Evolutionary conservation across 2,329 filamentous ascomycete species (phyloP).

Genomic region (Pyrenophora tritici-repentis): DNA sequence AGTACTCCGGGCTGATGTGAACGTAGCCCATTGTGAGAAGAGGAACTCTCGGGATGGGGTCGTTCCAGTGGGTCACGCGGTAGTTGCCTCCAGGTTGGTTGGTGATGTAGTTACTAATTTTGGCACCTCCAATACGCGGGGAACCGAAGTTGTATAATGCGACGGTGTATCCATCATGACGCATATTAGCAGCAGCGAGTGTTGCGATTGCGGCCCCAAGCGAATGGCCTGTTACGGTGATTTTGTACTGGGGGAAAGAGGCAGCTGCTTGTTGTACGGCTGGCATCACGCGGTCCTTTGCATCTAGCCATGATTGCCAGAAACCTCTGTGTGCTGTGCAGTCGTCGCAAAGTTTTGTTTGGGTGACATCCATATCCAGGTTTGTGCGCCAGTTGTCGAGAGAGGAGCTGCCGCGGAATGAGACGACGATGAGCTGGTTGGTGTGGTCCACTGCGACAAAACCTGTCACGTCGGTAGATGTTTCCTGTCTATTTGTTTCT

Average conservation of each 20-base stretch:
- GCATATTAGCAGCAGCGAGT: slow-evolving; percentile 60
- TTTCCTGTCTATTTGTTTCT: slow-evolving; percentile 10
- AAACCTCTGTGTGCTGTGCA: slow-evolving; percentile 67
- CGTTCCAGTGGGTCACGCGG: slow-evolving; percentile 70
- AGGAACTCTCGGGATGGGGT: slow-evolving; percentile 71
- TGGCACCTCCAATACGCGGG: slow-evolving; percentile 67
- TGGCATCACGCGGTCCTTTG: slow-evolving; percentile 50
- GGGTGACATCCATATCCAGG: slow-evolving; percentile 50
- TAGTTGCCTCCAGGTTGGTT: slow-evolving; percentile 60
- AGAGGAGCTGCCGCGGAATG: slow-evolving; percentile 63
- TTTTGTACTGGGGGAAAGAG: slow-evolving; percentile 57
- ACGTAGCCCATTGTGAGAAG: slow-evolving; percentile 64
- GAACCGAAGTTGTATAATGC: slow-evolving; percentile 65
- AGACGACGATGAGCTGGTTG: slow-evolving; percentile 60
- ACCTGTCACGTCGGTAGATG: slow-evolving; percentile 52
- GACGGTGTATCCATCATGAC: slow-evolving; percentile 29
- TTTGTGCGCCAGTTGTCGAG: slow-evolving; percentile 67
- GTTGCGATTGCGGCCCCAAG: slow-evolving; percentile 69
- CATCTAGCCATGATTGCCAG: slow-evolving; percentile 61
- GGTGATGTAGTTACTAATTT: slow-evolving; percentile 62
- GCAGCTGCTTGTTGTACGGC: slow-evolving; percentile 53
- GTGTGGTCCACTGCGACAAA: slow-evolving; percentile 54
- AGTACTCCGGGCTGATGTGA: slow-evolving; percentile 73
- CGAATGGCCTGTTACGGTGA: slow-evolving; percentile 70
- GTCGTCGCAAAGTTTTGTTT: slow-evolving; percentile 50